Base-by-base conservation (phyloP, 345 rosid species). In the Gossypium raimondii region DNA sequence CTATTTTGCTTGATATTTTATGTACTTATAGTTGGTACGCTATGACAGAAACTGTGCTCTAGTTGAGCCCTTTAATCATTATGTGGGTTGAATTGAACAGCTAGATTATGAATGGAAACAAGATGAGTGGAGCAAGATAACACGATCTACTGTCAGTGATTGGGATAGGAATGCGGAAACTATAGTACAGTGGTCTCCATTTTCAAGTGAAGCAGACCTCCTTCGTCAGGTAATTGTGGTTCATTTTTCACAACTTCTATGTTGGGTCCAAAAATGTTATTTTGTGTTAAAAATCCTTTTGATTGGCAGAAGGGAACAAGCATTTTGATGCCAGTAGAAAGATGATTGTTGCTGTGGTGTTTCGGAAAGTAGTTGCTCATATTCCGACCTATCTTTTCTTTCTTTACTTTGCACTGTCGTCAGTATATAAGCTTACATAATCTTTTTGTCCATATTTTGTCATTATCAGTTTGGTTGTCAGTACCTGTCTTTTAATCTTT, bases 171-270 rank as follows among this genome's bases (percentile, higher is more conserved):
- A 89, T 80, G 79, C 85, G 60, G 89, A 88, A 77, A 88, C 97
- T 12, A 86, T 92, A 50, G 47, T 84, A 73, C 86, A 84, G 27
- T 94, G 98, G 98, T 92, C 97, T 71, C 97, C 98, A 22, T 92
- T 89, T 78, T 84, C 89, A 7, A 87, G 84, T 77, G 94, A 94
- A 85, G 84, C 72, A 18, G 97, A 92, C 75, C 88, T 94, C 71
- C 89, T 90, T 70, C 83, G 70, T 64, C 97, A 94, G 97, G 98
- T 94, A 82, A 79, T 70, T 56, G 67, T 25, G 62, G 10, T 41
- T 64, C 64, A 44, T 57, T 6, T 22, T 6, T 44, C 59, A 17
- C 50, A 60, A 25, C 34, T 60, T 60, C 41, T 2, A 60, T 38
- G 27, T 25, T 55, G 27, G 9, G 65, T 60, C 41, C n/a, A 27